These are phyloP conservation scores for Geotrichum ghanense DNA, from an alignment of 805 yeast genomes.

Conservation along the genomic window DNA sequence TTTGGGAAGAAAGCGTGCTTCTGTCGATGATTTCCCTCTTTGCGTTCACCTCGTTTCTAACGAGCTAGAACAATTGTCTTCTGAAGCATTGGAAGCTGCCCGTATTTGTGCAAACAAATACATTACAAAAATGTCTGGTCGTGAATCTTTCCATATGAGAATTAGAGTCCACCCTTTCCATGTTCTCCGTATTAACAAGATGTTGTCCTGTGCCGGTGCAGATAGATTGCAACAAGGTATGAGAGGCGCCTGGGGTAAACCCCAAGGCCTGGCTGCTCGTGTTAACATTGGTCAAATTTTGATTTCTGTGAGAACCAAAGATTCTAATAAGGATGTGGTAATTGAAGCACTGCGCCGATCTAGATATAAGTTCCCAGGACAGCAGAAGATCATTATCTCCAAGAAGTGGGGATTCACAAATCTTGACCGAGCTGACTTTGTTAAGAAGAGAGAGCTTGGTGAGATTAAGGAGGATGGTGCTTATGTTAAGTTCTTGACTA, in stretches of 20 bases:
- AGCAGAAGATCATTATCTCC: constrained; percentile 96
- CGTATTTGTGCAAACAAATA: constrained; percentile 99
- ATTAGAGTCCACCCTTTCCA: constrained; percentile 99
- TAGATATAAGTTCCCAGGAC: constrained; percentile 99
- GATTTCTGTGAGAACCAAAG: constrained; percentile 97
- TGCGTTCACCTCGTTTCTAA: constrained; percentile 98
- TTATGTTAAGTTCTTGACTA: constrained; percentile 95
- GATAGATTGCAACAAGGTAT: constrained; percentile 99
- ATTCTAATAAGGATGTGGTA: constrained; percentile 92
- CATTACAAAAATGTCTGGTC: constrained; percentile 94
- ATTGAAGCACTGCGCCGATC: constrained; percentile 99
- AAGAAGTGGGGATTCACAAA: constrained; percentile 99
- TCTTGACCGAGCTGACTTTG: constrained; percentile 94
- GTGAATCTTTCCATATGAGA: constrained; percentile 99
- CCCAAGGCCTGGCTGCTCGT: constrained; percentile 99
- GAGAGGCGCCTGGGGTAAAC: constrained; percentile 99
- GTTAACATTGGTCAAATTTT: constrained; percentile 97
- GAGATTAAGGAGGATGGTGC: constrained; percentile 99
- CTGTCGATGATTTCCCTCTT: constrained; percentile 98
- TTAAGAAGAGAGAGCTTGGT: constrained; percentile 88
- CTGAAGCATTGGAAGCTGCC: constrained; percentile 99
- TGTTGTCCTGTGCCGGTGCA: constrained; percentile 99
- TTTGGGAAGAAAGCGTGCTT: constrained; percentile 99
- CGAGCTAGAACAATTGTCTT: constrained; percentile 98
- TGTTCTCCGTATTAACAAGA: constrained; percentile 99